Percentiles rank a stretch among this genome's conserved stretches.
These are phyloP conservation scores for Cryptococcus floricola DNA, from an alignment of 1,284 basidiomycete genomes.

Conservation along the genomic window DNA sequence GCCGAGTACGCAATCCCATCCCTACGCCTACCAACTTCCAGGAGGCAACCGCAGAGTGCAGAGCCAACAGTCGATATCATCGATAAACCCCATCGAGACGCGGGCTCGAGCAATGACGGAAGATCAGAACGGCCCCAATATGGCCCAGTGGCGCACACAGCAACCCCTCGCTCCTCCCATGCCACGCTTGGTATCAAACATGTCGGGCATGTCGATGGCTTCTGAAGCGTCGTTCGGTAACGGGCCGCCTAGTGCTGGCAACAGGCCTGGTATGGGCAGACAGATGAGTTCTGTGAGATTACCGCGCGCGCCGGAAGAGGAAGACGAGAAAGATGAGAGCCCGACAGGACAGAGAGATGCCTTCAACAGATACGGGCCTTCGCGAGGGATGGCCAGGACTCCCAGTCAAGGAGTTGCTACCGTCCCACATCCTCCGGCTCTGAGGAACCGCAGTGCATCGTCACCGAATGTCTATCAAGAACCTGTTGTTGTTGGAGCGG, in stretches of 20 bases:
- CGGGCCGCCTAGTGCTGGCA: neutral
- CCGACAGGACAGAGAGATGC: conserved; percentile 14
- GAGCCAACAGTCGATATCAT: conserved; percentile 56
- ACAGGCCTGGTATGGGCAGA: neutral
- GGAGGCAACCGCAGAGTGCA: conserved; percentile 55
- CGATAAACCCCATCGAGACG: conserved; percentile 56
- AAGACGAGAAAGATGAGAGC: conserved; percentile 12
- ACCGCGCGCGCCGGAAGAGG: conserved; percentile 24
- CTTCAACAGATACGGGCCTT: conserved; percentile 20
- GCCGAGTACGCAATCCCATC: conserved; percentile 53
- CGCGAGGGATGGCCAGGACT: conserved; percentile 34
- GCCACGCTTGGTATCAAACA: conserved; percentile 34
- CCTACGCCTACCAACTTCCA: conserved; percentile 34
- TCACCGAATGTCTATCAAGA: conserved; percentile 52
- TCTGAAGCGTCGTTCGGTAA: conserved; percentile 39
- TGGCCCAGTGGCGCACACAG: conserved; percentile 61
- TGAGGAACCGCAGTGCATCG: conserved; percentile 50
- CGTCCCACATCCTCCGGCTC: conserved; percentile 34
- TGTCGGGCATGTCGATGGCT: conserved; percentile 31
- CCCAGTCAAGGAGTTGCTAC: conserved; percentile 27
- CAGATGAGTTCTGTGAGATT: conserved; percentile 26
- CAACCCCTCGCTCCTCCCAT: conserved; percentile 53
- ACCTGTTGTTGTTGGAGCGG: conserved; percentile 12
- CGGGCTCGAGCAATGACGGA: conserved; percentile 64
- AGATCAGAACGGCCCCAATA: conserved; percentile 61